These are phyloP conservation scores for Podospora tetraspora DNA, from an alignment of 495 filamentous ascomycete species.

Conservation along the genomic window DNA sequence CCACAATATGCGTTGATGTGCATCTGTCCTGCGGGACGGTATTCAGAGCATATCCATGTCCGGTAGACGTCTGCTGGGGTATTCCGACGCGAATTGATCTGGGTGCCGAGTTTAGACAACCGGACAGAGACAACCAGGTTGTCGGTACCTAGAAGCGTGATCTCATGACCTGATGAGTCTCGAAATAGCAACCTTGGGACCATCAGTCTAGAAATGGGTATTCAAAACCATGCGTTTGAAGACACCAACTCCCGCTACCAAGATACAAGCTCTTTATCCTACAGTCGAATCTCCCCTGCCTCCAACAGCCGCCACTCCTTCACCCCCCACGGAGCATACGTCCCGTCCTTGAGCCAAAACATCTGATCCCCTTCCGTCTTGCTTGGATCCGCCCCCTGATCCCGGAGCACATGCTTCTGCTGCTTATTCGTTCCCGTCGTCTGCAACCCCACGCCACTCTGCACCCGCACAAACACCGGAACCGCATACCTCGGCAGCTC, in stretches of 20 bases:
- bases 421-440: constrained; percentile 84
- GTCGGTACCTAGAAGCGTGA: background rate
- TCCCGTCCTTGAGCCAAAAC: constrained; percentile 58
- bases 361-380: constrained; percentile 54
- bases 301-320: constrained; percentile 64
- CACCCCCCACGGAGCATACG: constrained; percentile 62
- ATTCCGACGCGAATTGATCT: background rate
- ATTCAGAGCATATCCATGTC: background rate
- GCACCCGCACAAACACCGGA: constrained; percentile 70
- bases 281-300: constrained; percentile 65
- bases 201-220: background rate
- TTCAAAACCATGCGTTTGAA: background rate
- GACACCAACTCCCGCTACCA: background rate
- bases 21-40: background rate
- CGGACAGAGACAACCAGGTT: background rate
- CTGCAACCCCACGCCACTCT: constrained; percentile 48
- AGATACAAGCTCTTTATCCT: background rate
- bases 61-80: no score
- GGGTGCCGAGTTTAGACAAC: background rate
- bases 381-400: constrained; percentile 63
- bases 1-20: background rate
- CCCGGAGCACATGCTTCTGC: constrained; percentile 64
- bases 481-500: constrained; percentile 66
- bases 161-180: background rate
- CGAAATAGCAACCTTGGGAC: background rate